A percentile compares a stretch with the other conserved stretches of the same genome.
Conservation (phyloP, 306 rosid species). For the Luffa aegyptiaca region DNA sequence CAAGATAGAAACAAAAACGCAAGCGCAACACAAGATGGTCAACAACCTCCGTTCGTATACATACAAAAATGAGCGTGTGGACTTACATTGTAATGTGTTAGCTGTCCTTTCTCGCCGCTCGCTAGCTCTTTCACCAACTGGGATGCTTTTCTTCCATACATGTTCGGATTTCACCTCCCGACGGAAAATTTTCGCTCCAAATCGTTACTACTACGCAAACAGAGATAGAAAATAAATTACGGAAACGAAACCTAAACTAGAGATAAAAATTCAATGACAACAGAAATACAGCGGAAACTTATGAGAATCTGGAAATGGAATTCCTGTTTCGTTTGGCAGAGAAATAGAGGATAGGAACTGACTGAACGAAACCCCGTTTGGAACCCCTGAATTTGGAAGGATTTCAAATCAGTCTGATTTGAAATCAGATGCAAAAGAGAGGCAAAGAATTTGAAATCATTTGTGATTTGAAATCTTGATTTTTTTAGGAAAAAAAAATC, state of each 20-base stretch:
- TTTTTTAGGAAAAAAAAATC: too few relatives aligned
- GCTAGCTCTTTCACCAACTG: slow-evolving; percentile 68
- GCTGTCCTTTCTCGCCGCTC: slow-evolving; percentile 59
- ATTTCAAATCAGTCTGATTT: too few relatives aligned
- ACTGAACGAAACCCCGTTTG: background rate
- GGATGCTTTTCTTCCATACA: slow-evolving; percentile 75
- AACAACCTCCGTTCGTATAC: background rate
- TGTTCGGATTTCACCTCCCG: slow-evolving; percentile 14
- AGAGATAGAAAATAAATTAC: background rate
- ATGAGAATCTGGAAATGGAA: background rate
- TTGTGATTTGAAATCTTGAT: too few relatives aligned
- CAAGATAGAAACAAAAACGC: background rate
- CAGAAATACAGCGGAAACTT: background rate
- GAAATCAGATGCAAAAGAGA: too few relatives aligned
- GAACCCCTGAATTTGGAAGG: too few relatives aligned
- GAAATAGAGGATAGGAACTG: background rate
- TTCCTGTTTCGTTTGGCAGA: background rate
- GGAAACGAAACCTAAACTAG: background rate
- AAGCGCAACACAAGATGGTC: background rate
- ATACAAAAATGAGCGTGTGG: background rate
- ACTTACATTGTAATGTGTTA: slow-evolving; percentile 56
- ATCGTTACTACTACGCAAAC: background rate
- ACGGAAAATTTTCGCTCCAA: background rate
- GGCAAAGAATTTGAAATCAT: too few relatives aligned
- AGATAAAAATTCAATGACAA: background rate